Evolutionary conservation across 805 yeast species (phyloP), one percentile per base, ranked within the genome.

Genomic region (Sugiyamaella valdiviana): DNA sequence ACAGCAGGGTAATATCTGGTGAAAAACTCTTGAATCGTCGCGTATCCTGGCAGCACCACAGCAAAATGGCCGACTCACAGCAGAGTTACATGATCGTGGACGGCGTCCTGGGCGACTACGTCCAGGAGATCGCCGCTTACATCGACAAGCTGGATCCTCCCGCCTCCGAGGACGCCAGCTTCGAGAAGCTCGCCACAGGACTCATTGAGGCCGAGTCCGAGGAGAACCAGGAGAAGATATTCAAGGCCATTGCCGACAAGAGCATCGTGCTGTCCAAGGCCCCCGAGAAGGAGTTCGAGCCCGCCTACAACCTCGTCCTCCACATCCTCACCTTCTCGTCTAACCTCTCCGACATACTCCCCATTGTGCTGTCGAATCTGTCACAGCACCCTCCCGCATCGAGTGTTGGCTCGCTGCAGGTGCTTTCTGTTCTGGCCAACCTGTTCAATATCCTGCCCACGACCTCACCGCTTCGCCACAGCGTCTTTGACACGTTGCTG

Each of bases 371-470:
- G 16, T 53, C 56, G 16, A 56, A 59, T 49, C 58, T 69, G 26
- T 51, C 64, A 15, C 40, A 45, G 41, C 52, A 55, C 37, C 49
- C 57, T 5, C 60, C 64, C 26, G 40, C 55, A 19, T 46, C 49
- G 16, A 50, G 56, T 24, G 56, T 61, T 22, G 62, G 57, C 49
- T 56, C 64, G 43, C 55, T 60, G 15, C 59, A 57, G 26, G 58
- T 63, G 14, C 55, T 68, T 39, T 59, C 66, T 0, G 67, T 69
- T 6, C 53, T 68, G 43, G 59, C 70, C 43, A 69, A 67, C 52
- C 59, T 69, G 37, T 71, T 71, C 63, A 71, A 70, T 57, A 61
- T 68, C 21, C 57, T 71, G 39, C 58, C 64, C 15, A 47, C 53
- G 22, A 36, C 44, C 21, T 60, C 68, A 23, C 53, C 60, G 5